Conservation (phyloP, 2,329 filamentous ascomycete genomes). For the Myriangium duriaei region DNA sequence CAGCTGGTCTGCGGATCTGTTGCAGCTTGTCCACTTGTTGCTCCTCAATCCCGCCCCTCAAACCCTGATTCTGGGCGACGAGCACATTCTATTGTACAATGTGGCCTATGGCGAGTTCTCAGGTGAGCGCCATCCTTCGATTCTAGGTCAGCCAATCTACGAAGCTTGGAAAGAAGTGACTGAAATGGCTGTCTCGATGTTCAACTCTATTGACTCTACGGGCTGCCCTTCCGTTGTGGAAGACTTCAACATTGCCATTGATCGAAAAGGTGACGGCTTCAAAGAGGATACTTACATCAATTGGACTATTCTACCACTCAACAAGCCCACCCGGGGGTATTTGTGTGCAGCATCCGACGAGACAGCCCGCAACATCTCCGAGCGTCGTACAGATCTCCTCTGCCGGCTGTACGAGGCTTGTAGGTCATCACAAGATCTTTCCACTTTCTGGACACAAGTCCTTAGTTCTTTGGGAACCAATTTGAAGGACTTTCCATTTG, state of each 20-base stretch:
- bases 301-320: constrained; percentile 10
- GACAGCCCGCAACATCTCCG: constrained; percentile 7
- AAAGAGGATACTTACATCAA: constrained; percentile 9
- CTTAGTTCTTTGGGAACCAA: constrained; percentile 3
- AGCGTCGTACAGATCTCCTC: constrained; percentile 7
- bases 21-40: constrained; percentile 11
- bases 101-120: constrained; percentile 7
- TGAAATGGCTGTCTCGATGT: constrained; percentile 3
- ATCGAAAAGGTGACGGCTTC: constrained; percentile 5
- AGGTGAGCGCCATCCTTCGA: constrained; percentile 9
- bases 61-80: constrained; percentile 8
- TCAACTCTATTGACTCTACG: constrained; percentile 7
- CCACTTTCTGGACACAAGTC: constrained; percentile 9
- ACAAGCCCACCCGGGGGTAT: constrained; percentile 2
- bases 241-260: constrained; percentile 7
- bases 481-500: constrained; percentile 11
- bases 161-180: constrained; percentile 5
- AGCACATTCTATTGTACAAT: constrained; percentile 12
- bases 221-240: constrained; percentile 6
- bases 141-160: constrained; percentile 4
- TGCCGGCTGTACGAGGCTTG: constrained; percentile 6
- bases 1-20: constrained; percentile 10
- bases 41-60: constrained; percentile 11
- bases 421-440: constrained; percentile 3
- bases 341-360: constrained; percentile 8